Conservation (phyloP, 2,329 filamentous ascomycete species). For the Lasiodiplodia gonubiensis region DNA sequence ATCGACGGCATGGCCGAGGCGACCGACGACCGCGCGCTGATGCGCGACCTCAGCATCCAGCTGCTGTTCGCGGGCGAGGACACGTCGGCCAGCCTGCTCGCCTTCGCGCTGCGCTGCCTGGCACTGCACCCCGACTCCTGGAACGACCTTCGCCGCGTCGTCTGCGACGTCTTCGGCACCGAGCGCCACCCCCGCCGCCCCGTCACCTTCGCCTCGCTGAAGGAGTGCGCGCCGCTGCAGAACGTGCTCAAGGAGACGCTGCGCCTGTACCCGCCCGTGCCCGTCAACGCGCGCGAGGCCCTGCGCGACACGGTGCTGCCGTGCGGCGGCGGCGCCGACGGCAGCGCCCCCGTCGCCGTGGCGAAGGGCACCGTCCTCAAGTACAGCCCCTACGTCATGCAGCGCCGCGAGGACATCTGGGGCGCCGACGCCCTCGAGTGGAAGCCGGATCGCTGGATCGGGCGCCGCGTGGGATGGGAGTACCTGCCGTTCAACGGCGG, state of each 20-base stretch:
- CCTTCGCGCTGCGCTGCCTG: constrained; percentile 36
- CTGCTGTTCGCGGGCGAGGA: too few relatives aligned
- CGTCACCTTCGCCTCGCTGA: constrained; percentile 49
- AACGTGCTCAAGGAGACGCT: constrained; percentile 75
- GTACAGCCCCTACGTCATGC: constrained; percentile 56
- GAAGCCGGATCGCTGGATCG: constrained; percentile 56
- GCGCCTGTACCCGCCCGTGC: constrained; percentile 60
- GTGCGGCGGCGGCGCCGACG: constrained; percentile 55
- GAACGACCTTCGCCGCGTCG: too few relatives aligned
- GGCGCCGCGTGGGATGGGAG: constrained; percentile 40
- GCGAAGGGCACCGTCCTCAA: constrained; percentile 53
- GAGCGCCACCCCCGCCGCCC: too few relatives aligned
- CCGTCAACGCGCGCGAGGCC: constrained; percentile 58
- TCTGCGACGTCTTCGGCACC: too few relatives aligned
- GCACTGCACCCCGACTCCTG: too few relatives aligned
- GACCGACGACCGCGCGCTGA: too few relatives aligned
- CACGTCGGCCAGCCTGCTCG: too few relatives aligned
- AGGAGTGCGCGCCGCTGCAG: constrained; percentile 50
- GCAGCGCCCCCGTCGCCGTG: constrained; percentile 57
- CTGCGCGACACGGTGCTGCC: constrained; percentile 58
- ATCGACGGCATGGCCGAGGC: too few relatives aligned
- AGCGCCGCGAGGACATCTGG: constrained; percentile 56
- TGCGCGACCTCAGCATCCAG: too few relatives aligned
- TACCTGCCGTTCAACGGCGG: constrained; percentile 49
- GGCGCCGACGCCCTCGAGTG: constrained; percentile 57